phyloP scores from a whole-genome alignment of 495 filamentous ascomycete species.

The Pyrenopolyporus hunteri region DNA sequence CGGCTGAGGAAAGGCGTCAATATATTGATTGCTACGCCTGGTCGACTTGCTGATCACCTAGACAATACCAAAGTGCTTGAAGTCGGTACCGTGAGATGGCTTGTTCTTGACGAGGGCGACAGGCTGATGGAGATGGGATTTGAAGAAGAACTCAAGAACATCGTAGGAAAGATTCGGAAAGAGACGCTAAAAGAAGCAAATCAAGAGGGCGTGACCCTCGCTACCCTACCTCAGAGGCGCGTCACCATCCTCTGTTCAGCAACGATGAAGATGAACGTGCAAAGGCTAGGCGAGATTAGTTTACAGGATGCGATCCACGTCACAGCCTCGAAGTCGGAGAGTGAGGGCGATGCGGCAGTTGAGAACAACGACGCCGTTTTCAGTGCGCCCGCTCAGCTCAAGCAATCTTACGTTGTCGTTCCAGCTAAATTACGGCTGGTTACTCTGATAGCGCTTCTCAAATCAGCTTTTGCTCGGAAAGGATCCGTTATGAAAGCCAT shows the following conservation, averaged over 20 bases:
- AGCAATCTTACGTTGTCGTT: slow-evolving; percentile 84
- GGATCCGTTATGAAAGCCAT: slow-evolving; percentile 93
- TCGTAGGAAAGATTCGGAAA: slow-evolving; percentile 75
- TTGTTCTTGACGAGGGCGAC: slow-evolving; percentile 95
- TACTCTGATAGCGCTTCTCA: slow-evolving; percentile 80
- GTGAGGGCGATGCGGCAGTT: slow-evolving; percentile 50
- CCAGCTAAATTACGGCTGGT: slow-evolving; percentile 90
- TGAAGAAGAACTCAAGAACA: slow-evolving; percentile 80
- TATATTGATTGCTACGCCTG: slow-evolving; percentile 93
- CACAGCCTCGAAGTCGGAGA: slow-evolving; percentile 65
- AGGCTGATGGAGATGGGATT: slow-evolving; percentile 96
- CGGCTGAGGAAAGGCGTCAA: slow-evolving; percentile 90
- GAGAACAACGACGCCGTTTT: slow-evolving; percentile 65
- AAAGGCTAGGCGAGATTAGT: slow-evolving; percentile 90
- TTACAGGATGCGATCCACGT: slow-evolving; percentile 91
- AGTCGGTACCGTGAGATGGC: slow-evolving; percentile 87
- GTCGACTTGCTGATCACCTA: slow-evolving; percentile 86
- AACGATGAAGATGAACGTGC: slow-evolving; percentile 95
- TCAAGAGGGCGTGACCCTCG: slow-evolving; percentile 49
- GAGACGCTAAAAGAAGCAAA: slow-evolving; percentile 50
- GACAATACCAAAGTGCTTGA: slow-evolving; percentile 89
- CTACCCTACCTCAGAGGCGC: slow-evolving; percentile 71
- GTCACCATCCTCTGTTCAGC: slow-evolving; percentile 94
- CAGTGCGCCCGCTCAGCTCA: slow-evolving; percentile 88
- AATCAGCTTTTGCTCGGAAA: slow-evolving; percentile 81